Evolutionary conservation across 83 land plant genomes (phyloP), one percentile per base, ranked within the genome.

Genomic region (Isoetes engelmannii): DNA sequence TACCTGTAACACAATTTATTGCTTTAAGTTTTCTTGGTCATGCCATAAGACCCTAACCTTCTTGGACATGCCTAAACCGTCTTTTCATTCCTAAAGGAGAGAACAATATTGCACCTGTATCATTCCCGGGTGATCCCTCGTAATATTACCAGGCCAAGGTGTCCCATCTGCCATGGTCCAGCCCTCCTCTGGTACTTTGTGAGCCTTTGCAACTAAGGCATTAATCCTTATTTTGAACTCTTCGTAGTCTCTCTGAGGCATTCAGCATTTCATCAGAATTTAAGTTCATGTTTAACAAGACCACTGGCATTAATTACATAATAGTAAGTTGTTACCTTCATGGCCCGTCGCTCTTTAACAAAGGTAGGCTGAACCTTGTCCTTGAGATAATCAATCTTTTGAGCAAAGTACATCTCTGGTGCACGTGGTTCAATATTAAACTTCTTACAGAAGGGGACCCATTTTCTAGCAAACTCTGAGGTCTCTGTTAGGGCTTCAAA

Each of bases 41-140:
- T n/a, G n/a, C n/a, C n/a, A n/a, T n/a, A 28, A 28, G 37, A 2
- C 37, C 37, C 2, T 2, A 28, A 28, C 37, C 37, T 28, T 28
- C 1, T 28, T 28, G 37, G 37, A 28, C 37, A 28, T 28, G 37
- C 37, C 37, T 28, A 28, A 28, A 28, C 37, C 37, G 0, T 28
- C 0, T 28, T 28, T 28, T 28, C 2, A 28, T 28, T 0, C 4
- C 5, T 28, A 46, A 50, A 43, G 41, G 6, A 3, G 6, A 47
- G 42, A 61, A 10, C 41, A 46, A 45, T 28, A 5, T 37, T 43
- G 3, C 67, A 87, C 88, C 88, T 87, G 91, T 19, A 87, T 87
- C 91, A 87, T 87, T 65, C 91, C 91, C 10, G 91, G 91, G 73
- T 87, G 91, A 71, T 87, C 91, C 43, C 91, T 73, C 12, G 84